Conservation (phyloP, 1,284 basidiomycete genomes). For the Thelephora terrestris region DNA sequence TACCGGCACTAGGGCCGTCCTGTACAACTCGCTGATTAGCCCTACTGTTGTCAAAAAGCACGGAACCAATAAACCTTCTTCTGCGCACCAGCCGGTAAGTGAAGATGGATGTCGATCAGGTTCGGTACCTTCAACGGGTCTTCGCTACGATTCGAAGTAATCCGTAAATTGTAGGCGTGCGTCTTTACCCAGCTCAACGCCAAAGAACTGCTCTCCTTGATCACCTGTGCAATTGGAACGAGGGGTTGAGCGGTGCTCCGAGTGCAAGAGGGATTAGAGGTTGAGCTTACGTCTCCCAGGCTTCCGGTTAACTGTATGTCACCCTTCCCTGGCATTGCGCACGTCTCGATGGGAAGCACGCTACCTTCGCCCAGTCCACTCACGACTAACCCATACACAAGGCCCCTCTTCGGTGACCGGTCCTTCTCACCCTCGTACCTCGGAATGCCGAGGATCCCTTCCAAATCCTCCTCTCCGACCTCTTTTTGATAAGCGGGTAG, state of each 20-base stretch:
- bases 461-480: constrained; percentile 68
- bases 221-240: constrained; percentile 34
- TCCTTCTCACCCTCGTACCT: constrained; percentile 75
- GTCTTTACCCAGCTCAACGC: constrained; percentile 83
- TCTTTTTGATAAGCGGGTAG: constrained; percentile 42
- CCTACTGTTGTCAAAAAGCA: not conserved
- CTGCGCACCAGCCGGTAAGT: constrained; percentile 78
- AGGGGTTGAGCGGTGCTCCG: not conserved
- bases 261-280: not conserved
- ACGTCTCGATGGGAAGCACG: constrained; percentile 76
- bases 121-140: constrained; percentile 68
- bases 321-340: constrained; percentile 63
- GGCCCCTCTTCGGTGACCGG: constrained; percentile 54
- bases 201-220: constrained; percentile 83
- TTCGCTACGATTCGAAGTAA: constrained; percentile 55
- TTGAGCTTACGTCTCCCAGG: constrained; percentile 53
- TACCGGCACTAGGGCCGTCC: constrained; percentile 83
- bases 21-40: not conserved
- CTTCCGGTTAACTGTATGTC: constrained; percentile 72
- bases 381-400: constrained; percentile 84
- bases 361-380: constrained; percentile 84
- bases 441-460: constrained; percentile 75
- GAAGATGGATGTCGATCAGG: constrained; percentile 76
- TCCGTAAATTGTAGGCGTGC: constrained; percentile 72
- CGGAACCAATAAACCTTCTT: constrained; percentile 39